Evolutionary conservation across 208 protist species (phyloP), one percentile per base, ranked within the genome.

Genomic region (Wallacemonas rigidus): DNA sequence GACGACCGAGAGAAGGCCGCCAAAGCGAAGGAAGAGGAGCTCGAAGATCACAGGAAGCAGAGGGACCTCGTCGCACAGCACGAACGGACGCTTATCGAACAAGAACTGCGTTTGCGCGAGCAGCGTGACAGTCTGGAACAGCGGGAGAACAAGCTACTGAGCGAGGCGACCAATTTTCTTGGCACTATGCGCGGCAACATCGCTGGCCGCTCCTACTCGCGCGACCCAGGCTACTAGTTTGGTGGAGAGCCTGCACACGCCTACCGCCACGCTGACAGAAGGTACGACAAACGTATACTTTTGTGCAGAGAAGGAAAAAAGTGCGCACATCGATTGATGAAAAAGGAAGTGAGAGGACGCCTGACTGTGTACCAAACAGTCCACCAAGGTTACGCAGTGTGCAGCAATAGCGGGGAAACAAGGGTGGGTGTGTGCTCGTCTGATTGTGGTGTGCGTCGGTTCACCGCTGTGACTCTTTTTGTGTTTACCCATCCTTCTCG

Each of bases 101-200:
- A 96, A 72, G 93, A 97, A 68, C 75, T 97, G 65, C 91, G 93
- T 1, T 75, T 97, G 50, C 79, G 91, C 8, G 89, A 95, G 76
- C 90, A 95, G 81, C 76, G 93, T 8, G 90, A 97, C 69, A 96
- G 81, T 71, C 70, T 97, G 40, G 89, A 96, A 77, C 80, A 94
- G 79, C 87, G 88, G 9, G 93, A 97, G 76, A 93, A 83, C 48
- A 95, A 90, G 82, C 79, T 97, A 12, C 86, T 89, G 83, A 91
- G 87, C 11, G 91, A 97, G 72, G 91, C 91, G 43, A 88, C 67
- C 61, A 92, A 56, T 75, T 97, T 96, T 68, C 76, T 97, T 11
- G 86, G 86, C 9, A 95, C 87, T 48, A 86, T 95, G 79, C 89
- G 92, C 61, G 86, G 68, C 55, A 62, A 93, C 36, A 67, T 77